Percentiles rank a stretch among this genome's conserved stretches.
Evolutionary conservation across 768 basidiomycete species (phyloP).

Genomic region (Sporobolomyces roseus): DNA sequence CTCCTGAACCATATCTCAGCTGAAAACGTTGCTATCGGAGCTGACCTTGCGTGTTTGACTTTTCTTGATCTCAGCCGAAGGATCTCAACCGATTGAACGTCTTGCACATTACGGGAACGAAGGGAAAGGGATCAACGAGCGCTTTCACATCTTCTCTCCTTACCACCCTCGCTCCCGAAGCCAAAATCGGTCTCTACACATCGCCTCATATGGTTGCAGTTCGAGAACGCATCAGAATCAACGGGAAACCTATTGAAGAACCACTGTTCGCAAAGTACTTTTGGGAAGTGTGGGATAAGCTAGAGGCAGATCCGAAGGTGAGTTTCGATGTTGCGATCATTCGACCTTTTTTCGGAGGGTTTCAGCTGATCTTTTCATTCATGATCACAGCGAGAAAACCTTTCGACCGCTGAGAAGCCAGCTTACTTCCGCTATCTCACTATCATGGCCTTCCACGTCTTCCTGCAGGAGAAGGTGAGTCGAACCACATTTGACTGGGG

Average conservation of each 20-base stretch:
- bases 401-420: slow-evolving; percentile 65
- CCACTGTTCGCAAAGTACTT: slow-evolving; percentile 83
- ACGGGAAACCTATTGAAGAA: slow-evolving; percentile 83
- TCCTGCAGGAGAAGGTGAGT: slow-evolving; percentile 64
- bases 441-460: slow-evolving; percentile 83
- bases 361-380: not conserved
- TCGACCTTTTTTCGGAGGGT: not conserved
- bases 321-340: slow-evolving; percentile 33
- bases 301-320: slow-evolving; percentile 64
- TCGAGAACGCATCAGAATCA: slow-evolving; percentile 88
- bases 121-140: slow-evolving; percentile 95
- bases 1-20: not conserved
- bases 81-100: slow-evolving; percentile 86
- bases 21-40: not conserved
- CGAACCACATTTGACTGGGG: not conserved
- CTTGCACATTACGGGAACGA: slow-evolving; percentile 94
- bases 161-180: slow-evolving; percentile 65
- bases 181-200: slow-evolving; percentile 88
- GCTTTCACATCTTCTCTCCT: slow-evolving; percentile 87
- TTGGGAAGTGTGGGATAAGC: slow-evolving; percentile 89
- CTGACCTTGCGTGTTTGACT: not conserved
- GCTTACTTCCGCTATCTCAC: slow-evolving; percentile 92
- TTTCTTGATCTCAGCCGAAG: slow-evolving; percentile 56
- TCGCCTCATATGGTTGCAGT: slow-evolving; percentile 96
- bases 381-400: slow-evolving; percentile 22